Percentiles rank a stretch among this genome's conserved stretches.
Evolutionary conservation across 225 moss, liverwort and hornwort genomes (phyloP).

Genomic region (Pleurozium schreberi): DNA sequence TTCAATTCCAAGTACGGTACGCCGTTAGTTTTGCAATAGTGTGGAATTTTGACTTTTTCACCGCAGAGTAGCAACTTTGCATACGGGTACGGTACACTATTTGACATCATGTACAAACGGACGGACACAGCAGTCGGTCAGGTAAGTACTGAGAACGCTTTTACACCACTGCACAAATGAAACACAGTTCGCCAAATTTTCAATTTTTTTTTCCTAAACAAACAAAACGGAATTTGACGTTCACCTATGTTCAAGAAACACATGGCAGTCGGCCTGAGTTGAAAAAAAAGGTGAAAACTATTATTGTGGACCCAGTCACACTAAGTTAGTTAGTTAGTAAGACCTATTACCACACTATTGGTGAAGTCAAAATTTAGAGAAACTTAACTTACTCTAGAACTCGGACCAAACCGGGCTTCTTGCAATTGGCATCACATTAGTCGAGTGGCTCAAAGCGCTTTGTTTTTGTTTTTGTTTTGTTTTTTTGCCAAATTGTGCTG

Average conservation of each 20-base stretch:
- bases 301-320: neutral
- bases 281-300: no score
- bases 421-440: neutral
- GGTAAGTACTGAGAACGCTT: no score
- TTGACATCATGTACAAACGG: neutral
- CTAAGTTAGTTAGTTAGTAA: no score
- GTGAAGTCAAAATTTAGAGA: neutral
- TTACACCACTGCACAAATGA: no score
- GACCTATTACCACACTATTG: neutral
- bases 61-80: neutral
- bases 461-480: no score
- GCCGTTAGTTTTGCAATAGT: neutral
- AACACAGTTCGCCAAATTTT: no score
- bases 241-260: no score
- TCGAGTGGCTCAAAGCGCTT: neutral
- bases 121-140: neutral
- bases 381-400: neutral
- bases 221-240: no score
- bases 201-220: no score
- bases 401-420: no score
- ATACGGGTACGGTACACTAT: neutral
- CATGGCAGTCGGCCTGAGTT: no score
- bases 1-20: neutral
- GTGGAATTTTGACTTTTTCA: neutral
- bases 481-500: no score